Evolutionary conservation across 1,284 basidiomycete genomes (phyloP).

Genomic region (Ceratobasidium sp.): DNA sequence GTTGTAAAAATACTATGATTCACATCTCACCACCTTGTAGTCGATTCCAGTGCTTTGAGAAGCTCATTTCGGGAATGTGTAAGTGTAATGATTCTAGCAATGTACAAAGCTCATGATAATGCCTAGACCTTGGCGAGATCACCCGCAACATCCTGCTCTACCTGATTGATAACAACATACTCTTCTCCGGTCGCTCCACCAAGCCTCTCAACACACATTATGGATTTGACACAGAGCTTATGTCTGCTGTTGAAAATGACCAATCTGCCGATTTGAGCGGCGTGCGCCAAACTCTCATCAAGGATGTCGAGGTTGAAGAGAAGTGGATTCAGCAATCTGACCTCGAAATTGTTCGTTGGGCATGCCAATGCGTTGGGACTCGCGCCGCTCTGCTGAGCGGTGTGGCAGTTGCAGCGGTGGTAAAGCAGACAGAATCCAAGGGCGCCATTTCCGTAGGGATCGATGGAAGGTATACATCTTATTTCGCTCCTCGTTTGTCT

Average conservation of each 20-base stretch:
- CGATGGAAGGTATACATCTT: constrained; percentile 77
- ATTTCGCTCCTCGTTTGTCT: constrained; percentile 43
- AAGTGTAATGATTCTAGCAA: constrained; percentile 45
- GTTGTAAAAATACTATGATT: not conserved
- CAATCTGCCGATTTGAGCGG: constrained; percentile 51
- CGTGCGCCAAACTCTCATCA: constrained; percentile 38
- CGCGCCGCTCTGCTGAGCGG: constrained; percentile 88
- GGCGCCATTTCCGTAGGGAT: constrained; percentile 80
- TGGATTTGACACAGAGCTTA: constrained; percentile 91
- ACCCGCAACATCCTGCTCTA: constrained; percentile 86
- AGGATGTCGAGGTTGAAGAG: constrained; percentile 26
- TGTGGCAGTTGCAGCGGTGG: constrained; percentile 85
- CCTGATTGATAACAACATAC: constrained; percentile 76
- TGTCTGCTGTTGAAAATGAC: constrained; percentile 80
- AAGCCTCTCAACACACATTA: constrained; percentile 85
- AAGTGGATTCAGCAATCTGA: constrained; percentile 62
- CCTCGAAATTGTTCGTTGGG: constrained; percentile 83
- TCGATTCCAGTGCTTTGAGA: constrained; percentile 93
- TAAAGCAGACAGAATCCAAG: constrained; percentile 77
- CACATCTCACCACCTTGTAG: constrained; percentile 47
- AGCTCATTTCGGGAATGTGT: constrained; percentile 98
- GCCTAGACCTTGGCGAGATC: constrained; percentile 86
- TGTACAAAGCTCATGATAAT: not conserved
- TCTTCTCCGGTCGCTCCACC: constrained; percentile 86
- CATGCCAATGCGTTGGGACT: constrained; percentile 78